A percentile compares a stretch with the other conserved stretches of the same genome.
phyloP scores from a whole-genome alignment of 257 asterid species.

The Plectranthus barbatus region DNA sequence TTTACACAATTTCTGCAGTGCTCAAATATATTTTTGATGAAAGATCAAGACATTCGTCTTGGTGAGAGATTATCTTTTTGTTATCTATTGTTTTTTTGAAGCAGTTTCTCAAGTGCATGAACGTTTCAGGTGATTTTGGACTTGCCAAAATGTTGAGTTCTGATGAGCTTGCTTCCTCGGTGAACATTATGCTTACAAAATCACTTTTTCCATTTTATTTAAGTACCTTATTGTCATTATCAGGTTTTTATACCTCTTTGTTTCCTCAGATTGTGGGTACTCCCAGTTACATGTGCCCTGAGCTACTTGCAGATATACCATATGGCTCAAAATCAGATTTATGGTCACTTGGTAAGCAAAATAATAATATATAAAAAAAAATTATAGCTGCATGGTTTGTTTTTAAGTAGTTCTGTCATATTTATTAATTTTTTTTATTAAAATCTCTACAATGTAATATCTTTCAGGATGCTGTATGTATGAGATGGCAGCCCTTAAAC shows the following conservation, averaged over 20 bases:
- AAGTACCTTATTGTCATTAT: slow-evolving; percentile 8
- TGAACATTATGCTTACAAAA: slow-evolving; percentile 26
- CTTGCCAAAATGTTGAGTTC: slow-evolving; percentile 84
- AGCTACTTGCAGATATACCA: slow-evolving; percentile 91
- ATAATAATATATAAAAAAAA: too few species aligned
- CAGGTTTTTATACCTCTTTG: slow-evolving; percentile 9
- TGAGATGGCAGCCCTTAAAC: slow-evolving; percentile 84
- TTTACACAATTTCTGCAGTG: slow-evolving; percentile 49
- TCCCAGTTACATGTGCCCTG: slow-evolving; percentile 98
- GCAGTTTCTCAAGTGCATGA: slow-evolving; percentile 19
- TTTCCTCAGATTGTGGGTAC: slow-evolving; percentile 79
- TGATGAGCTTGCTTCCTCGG: slow-evolving; percentile 92
- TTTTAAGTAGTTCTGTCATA: slow-evolving; percentile 1
- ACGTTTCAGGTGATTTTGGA: slow-evolving; percentile 80
- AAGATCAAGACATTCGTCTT: slow-evolving; percentile 82
- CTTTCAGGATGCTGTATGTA: slow-evolving; percentile 86
- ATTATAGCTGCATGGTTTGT: background rate
- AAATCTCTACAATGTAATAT: slow-evolving; percentile 10
- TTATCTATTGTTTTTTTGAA: slow-evolving; percentile 1
- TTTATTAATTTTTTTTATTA: background rate
- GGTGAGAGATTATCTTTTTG: slow-evolving; percentile 38
- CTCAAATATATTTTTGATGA: slow-evolving; percentile 81
- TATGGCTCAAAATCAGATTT: slow-evolving; percentile 91
- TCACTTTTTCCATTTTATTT: background rate
- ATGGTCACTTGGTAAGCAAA: slow-evolving; percentile 85